phyloP scores from a whole-genome alignment of 371 early-diverging fungal species.

The Apophysomyces trapeziformis region DNA sequence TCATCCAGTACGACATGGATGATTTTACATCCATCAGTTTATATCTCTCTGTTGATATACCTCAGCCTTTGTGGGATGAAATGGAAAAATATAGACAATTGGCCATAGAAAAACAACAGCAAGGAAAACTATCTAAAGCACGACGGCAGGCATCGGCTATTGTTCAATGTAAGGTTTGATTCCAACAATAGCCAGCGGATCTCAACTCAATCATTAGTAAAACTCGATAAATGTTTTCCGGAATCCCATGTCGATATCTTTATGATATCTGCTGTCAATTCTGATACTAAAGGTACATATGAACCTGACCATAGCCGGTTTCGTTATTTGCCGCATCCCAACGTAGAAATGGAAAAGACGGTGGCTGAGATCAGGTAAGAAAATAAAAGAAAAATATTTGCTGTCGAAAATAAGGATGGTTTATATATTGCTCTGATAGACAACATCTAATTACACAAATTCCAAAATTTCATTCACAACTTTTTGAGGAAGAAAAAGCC shows the following conservation, averaged over 20 bases:
- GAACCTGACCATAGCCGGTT: background rate
- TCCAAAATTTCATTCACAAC: conserved; percentile 6
- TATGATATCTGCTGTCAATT: background rate
- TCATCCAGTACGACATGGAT: background rate
- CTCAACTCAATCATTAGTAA: background rate
- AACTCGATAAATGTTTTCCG: background rate
- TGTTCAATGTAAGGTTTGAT: background rate
- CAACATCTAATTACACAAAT: background rate
- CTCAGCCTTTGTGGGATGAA: conserved; percentile 3
- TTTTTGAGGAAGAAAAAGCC: background rate
- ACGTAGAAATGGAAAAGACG: background rate
- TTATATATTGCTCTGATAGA: background rate
- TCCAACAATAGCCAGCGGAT: background rate
- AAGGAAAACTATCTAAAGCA: conserved; percentile 1
- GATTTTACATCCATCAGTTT: background rate
- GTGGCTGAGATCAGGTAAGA: background rate
- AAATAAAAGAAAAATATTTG: background rate
- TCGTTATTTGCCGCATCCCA: background rate
- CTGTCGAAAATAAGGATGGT: background rate
- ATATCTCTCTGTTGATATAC: conserved; percentile 4
- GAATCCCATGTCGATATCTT: background rate
- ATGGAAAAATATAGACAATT: background rate
- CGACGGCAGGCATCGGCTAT: background rate
- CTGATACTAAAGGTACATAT: background rate
- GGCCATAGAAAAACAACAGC: background rate